Base-by-base conservation (phyloP, 257 asterid species). In the Gentiana dahurica region DNA sequence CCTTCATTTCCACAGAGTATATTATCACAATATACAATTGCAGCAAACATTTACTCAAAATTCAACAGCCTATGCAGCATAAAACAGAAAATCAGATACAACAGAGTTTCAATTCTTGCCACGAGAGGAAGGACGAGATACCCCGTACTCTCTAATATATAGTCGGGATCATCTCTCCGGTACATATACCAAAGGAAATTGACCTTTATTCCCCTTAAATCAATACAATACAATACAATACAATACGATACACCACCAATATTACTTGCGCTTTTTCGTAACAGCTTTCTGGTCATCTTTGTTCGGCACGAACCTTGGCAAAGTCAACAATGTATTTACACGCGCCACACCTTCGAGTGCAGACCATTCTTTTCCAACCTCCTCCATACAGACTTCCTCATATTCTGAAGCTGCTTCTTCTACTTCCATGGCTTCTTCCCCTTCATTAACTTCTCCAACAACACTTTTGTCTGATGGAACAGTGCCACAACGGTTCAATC, bases 311-410 rank as follows among this genome's bases (percentile, higher is more conserved):
- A 66, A 87, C 87, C 87, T 84, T 8, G 94, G 96, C 81, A 84
- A 71, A 34, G 75, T 80, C 70, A 87, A 12, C 57, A 87, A 64
- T 0, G 96, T 84, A 79, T 87, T 77, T 36, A 77, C 80, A 4
- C 90, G 89, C 7, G 93, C 68, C 44, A 82, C 96, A 46, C 89
- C 95, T 77, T 84, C 84, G 1, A 84, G 84, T 12, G 89, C 89
- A 12, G 87, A 78, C 90, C 95, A 87, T 53, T 82, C 84, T 10
- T 51, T 72, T 34, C 85, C 90, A 34, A 55, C 50, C 62, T 66
- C 87, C 4, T 4, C 10, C 4, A 6, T 10, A 4, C 12, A 54
- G 54, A 60, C 47, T 15, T 51, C 61, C 15, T 77, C 88, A 13
- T 62, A 68, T 39, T 78, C 81, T 2, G 73, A 71, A 36, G 59